Evolutionary conservation across 495 filamentous ascomycete species (phyloP), one percentile per base, ranked within the genome.

Genomic region (Letharia lupina): DNA sequence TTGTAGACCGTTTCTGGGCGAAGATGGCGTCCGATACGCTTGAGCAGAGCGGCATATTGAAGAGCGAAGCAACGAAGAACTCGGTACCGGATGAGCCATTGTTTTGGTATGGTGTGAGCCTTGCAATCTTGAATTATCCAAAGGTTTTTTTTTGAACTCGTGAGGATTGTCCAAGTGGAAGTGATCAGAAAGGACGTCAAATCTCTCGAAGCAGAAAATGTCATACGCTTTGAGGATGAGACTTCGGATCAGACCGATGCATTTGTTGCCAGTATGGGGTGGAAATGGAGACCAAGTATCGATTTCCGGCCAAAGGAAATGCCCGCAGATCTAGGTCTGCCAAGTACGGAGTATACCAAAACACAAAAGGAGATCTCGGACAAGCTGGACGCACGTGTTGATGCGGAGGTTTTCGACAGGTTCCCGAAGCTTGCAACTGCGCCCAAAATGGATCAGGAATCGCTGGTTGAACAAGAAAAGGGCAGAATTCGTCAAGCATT

Each of bases 121-220:
- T 89, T 59, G 83, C 80, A 52, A 89, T 91, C 69, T 78, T 90
- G 59, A 91, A 91, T 74, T 91, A 89, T 65, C 80, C 81, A 0
- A 84, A 80, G n/a, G n/a, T n/a, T n/a, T n/a, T n/a, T n/a, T n/a
- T n/a, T n/a, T n/a, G n/a, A n/a, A 18, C 72, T 83, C 2, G 76
- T 92, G 28, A 78, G 76, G 45, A 76, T 81, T 56, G 86, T 84
- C 18, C 82, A 75, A 11, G 79, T 89, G 57, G 79, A 76, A 11
- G 81, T 91, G 4, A 80, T 85, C 67, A 77, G 86, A 59, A 82
- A 82, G 48, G 85, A 90, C 67, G 78, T 93, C 28, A 75, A 77
- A 1, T 71, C 71, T 15, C 79, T 91, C 4, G 74, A 75, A 15
- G 68, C 70, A 5, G 65, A 70, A 8, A 70, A 77, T 10, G 78